Conservation (phyloP, 495 filamentous ascomycete genomes). For the Aspergillus saccharolyticus region DNA sequence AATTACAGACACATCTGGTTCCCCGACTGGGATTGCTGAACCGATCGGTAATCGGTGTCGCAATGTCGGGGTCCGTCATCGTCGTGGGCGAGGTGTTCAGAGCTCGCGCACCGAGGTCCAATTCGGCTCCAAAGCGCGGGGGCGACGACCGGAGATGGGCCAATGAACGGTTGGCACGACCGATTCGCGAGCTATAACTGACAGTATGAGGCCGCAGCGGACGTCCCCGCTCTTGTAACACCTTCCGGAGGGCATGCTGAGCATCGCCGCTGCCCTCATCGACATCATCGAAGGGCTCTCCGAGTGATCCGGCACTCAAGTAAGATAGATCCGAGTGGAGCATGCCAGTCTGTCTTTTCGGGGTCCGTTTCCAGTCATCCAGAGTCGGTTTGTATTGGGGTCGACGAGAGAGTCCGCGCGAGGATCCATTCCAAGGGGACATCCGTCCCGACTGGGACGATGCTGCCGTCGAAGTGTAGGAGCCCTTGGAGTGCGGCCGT, state of each 20-base stretch:
- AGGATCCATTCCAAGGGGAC: constrained; percentile 39
- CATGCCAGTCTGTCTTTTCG: constrained; percentile 33
- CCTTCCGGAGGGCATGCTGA: constrained; percentile 63
- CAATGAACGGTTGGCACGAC: constrained; percentile 31
- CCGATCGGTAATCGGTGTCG: constrained; percentile 60
- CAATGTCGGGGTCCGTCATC: constrained; percentile 59
- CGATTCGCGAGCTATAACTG: constrained; percentile 25
- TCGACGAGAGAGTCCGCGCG: constrained; percentile 25
- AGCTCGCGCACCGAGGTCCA: constrained; percentile 35
- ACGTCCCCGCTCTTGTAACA: constrained; percentile 59
- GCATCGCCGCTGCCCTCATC: constrained; percentile 51
- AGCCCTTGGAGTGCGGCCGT: constrained; percentile 46
- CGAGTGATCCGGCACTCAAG: constrained; percentile 39
- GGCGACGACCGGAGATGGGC: constrained; percentile 42
- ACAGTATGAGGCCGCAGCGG: constrained; percentile 39
- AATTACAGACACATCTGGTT: constrained; percentile 71
- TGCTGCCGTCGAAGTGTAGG: constrained; percentile 41
- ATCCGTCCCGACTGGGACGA: constrained; percentile 41
- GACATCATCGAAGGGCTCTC: constrained; percentile 50
- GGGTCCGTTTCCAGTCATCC: constrained; percentile 34
- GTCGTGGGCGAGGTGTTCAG: constrained; percentile 60
- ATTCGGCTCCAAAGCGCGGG: constrained; percentile 37
- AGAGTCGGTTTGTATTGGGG: constrained; percentile 26
- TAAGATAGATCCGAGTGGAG: constrained; percentile 33
- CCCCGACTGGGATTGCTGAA: constrained; percentile 50